These are phyloP conservation scores for Pythium coloratum DNA, from an alignment of 352 stramenopile species.

Conservation along the genomic window DNA sequence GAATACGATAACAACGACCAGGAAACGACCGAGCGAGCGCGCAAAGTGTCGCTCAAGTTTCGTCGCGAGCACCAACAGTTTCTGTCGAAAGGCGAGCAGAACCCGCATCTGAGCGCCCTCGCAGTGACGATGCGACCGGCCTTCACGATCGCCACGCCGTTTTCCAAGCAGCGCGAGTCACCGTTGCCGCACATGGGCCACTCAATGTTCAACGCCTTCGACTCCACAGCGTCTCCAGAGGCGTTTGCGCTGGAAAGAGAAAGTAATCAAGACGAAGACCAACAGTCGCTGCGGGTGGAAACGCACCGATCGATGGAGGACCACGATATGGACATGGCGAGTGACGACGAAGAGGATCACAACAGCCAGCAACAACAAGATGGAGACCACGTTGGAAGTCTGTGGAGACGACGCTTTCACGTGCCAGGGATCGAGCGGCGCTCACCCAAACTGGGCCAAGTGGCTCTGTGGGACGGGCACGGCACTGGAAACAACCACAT, in stretches of 20 bases:
- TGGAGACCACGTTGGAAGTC: conserved; percentile 8
- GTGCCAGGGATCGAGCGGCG: conserved; percentile 12
- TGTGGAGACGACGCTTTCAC: conserved; percentile 28
- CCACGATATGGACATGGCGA: conserved; percentile 14
- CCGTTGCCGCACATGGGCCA: conserved; percentile 20
- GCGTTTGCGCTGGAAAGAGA: conserved; percentile 13
- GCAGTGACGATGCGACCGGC: conserved; percentile 16
- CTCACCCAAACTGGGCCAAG: conserved; percentile 28
- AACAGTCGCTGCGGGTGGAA: neutral
- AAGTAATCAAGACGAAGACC: conserved; percentile 23
- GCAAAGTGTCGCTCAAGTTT: conserved; percentile 28
- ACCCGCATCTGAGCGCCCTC: conserved; percentile 10
- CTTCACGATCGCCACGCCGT: conserved; percentile 12
- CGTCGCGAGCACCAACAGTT: conserved; percentile 27
- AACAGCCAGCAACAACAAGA: neutral
- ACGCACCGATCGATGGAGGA: neutral
- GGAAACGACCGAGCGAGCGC: conserved; percentile 15
- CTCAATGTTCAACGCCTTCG: conserved; percentile 31
- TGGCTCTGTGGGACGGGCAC: conserved; percentile 24
- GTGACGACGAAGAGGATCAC: conserved; percentile 12
- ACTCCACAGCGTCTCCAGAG: conserved; percentile 29
- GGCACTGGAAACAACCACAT: conserved; percentile 12
- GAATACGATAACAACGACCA: neutral
- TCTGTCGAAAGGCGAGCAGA: conserved; percentile 2
- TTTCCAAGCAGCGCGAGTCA: conserved; percentile 6